Conservation (phyloP, 2,329 filamentous ascomycete genomes). For the Epichloe sibirici region DNA sequence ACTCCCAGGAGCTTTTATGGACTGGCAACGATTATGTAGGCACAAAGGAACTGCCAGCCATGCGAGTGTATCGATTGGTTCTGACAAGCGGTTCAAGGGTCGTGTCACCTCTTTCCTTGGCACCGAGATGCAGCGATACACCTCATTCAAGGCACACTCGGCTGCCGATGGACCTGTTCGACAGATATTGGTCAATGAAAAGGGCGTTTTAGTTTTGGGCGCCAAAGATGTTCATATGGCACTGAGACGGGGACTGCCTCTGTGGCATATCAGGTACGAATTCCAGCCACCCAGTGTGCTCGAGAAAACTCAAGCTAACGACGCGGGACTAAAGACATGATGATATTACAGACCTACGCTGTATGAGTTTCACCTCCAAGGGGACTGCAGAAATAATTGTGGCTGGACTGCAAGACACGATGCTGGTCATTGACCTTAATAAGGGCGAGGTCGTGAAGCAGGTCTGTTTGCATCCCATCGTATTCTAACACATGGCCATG, state of each 20-base stretch:
- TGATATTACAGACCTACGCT: slow-evolving; percentile 76
- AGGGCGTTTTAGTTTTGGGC: slow-evolving; percentile 77
- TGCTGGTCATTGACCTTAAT: slow-evolving; percentile 63
- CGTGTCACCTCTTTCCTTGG: slow-evolving; percentile 82
- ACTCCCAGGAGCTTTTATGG: slow-evolving; percentile 82
- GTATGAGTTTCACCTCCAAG: slow-evolving; percentile 91
- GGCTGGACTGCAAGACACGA: slow-evolving; percentile 72
- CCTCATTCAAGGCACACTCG: slow-evolving; percentile 72
- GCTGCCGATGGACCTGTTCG: slow-evolving; percentile 65
- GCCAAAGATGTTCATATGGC: slow-evolving; percentile 79
- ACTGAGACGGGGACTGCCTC: slow-evolving; percentile 64
- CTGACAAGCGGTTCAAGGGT: slow-evolving; percentile 45
- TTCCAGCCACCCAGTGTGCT: background rate
- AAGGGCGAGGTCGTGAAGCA: slow-evolving; percentile 63
- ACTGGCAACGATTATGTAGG: slow-evolving; percentile 76
- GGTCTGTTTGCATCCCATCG: slow-evolving; percentile 20
- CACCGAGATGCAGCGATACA: slow-evolving; percentile 75
- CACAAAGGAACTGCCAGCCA: slow-evolving; percentile 17
- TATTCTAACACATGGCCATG: background rate
- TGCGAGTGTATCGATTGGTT: background rate
- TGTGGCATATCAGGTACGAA: slow-evolving; percentile 72
- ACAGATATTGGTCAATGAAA: slow-evolving; percentile 84
- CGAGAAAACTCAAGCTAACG: background rate
- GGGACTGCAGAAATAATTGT: slow-evolving; percentile 73
- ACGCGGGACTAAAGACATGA: slow-evolving; percentile 36